A percentile compares a stretch with the other conserved stretches of the same genome.
Conservation (phyloP, 495 filamentous ascomycete genomes). For the Aspergillus leporis region DNA sequence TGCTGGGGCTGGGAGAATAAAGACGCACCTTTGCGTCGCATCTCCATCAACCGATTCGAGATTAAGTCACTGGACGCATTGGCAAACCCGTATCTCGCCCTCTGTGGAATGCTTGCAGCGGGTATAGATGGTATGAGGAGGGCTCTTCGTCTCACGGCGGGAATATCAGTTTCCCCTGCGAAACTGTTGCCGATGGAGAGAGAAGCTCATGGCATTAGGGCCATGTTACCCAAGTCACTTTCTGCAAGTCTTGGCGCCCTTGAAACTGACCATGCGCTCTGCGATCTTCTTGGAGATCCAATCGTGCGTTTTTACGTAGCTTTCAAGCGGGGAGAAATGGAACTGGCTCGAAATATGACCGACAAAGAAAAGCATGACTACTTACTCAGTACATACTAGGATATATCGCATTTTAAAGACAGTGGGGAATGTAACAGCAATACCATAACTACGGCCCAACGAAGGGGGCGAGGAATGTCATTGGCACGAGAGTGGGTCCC, state of each 20-base stretch:
- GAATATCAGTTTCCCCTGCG: constrained; percentile 55
- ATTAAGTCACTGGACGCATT: constrained; percentile 69
- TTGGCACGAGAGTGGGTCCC: no score
- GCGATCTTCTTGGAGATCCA: background rate
- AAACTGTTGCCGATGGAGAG: constrained; percentile 50
- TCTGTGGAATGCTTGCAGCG: constrained; percentile 59
- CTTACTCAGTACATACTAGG: background rate
- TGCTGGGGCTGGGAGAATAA: constrained; percentile 77
- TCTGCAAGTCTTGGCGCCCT: constrained; percentile 54
- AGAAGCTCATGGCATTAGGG: constrained; percentile 50
- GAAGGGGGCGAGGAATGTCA: no score
- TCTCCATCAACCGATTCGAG: constrained; percentile 67
- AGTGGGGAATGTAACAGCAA: no score
- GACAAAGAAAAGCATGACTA: background rate
- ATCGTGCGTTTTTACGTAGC: background rate
- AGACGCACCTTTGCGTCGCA: constrained; percentile 65
- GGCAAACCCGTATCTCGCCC: constrained; percentile 70
- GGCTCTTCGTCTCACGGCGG: constrained; percentile 38
- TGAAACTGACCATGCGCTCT: constrained; percentile 31
- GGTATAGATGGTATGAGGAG: constrained; percentile 56
- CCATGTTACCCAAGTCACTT: constrained; percentile 53
- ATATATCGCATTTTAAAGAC: no score
- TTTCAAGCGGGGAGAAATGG: background rate
- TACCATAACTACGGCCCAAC: no score
- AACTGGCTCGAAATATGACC: background rate